These are phyloP conservation scores for Mucor sp. DNA, from an alignment of 371 early-diverging fungal genomes.

Conservation along the genomic window DNA sequence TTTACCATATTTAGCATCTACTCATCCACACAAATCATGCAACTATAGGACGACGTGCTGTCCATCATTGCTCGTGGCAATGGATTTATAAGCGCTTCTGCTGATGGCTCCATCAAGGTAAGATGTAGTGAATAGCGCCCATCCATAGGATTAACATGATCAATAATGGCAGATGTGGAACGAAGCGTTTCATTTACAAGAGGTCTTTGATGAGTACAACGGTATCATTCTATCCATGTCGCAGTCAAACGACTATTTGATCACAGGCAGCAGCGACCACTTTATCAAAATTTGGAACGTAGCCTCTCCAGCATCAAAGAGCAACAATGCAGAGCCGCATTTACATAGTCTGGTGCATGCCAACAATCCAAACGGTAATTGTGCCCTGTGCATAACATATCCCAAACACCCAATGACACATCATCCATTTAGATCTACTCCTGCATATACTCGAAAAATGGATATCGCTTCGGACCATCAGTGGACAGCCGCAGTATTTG, in stretches of 20 bases:
- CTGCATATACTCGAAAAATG: constrained; percentile 71
- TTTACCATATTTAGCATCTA: background rate
- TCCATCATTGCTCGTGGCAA: constrained; percentile 52
- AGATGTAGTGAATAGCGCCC: background rate
- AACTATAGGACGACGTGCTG: constrained; percentile 65
- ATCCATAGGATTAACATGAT: background rate
- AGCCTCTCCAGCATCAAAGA: background rate
- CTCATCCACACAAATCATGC: background rate
- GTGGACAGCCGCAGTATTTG: constrained; percentile 64
- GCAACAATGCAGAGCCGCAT: background rate
- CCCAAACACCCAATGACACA: no score
- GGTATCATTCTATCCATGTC: constrained; percentile 71
- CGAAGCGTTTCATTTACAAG: constrained; percentile 64
- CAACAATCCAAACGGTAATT: background rate
- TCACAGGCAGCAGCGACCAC: constrained; percentile 73
- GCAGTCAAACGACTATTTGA: constrained; percentile 56
- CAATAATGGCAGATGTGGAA: constrained; percentile 57
- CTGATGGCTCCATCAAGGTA: constrained; percentile 78
- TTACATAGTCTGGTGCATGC: background rate
- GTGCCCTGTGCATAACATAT: background rate
- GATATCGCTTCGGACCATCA: constrained; percentile 71
- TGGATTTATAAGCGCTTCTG: constrained; percentile 70
- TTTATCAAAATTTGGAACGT: constrained; percentile 58
- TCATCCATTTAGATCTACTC: constrained; percentile 46
- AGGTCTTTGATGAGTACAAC: constrained; percentile 61